phyloP scores from a whole-genome alignment of 2,329 filamentous ascomycete species.

The Sclerotinia sclerotiorum region DNA sequence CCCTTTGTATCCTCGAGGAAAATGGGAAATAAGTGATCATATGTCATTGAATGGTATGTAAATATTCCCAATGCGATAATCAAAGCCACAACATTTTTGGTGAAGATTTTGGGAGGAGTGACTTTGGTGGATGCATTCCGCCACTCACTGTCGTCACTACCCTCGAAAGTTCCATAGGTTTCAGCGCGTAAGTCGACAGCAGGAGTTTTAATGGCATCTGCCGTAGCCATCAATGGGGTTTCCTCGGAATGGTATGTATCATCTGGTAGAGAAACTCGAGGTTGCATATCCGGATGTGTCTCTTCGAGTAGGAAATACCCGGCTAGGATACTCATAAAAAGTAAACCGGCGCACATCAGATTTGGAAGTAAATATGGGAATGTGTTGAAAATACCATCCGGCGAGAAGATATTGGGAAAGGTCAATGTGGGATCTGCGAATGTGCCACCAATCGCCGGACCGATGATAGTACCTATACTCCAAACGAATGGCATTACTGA shows the following conservation, averaged over 20 bases:
- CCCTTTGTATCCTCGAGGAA: constrained; percentile 79
- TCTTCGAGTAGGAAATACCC: constrained; percentile 83
- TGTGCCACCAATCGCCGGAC: constrained; percentile 82
- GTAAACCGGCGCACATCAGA: constrained; percentile 72
- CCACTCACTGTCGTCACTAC: constrained; percentile 38
- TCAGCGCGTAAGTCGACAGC: constrained; percentile 74
- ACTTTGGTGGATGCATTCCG: constrained; percentile 37
- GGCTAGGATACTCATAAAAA: constrained; percentile 74
- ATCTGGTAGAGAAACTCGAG: constrained; percentile 48
- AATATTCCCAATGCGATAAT: constrained; percentile 84
- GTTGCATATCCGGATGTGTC: constrained; percentile 81
- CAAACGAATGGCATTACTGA: constrained; percentile 94
- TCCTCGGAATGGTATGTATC: constrained; percentile 51
- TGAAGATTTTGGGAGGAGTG: constrained; percentile 50
- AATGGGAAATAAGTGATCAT: constrained; percentile 87
- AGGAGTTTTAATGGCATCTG: constrained; percentile 71
- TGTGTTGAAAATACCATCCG: constrained; percentile 66
- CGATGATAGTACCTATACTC: constrained; percentile 86
- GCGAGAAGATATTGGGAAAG: constrained; percentile 70
- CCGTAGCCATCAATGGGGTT: constrained; percentile 73
- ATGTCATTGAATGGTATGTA: constrained; percentile 94
- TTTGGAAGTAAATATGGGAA: constrained; percentile 92
- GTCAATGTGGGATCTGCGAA: constrained; percentile 76
- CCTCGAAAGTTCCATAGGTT: constrained; percentile 71
- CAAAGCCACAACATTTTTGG: constrained; percentile 68